Base-by-base conservation (phyloP, 495 filamentous ascomycete species). In the Articulospora tetracladia region DNA sequence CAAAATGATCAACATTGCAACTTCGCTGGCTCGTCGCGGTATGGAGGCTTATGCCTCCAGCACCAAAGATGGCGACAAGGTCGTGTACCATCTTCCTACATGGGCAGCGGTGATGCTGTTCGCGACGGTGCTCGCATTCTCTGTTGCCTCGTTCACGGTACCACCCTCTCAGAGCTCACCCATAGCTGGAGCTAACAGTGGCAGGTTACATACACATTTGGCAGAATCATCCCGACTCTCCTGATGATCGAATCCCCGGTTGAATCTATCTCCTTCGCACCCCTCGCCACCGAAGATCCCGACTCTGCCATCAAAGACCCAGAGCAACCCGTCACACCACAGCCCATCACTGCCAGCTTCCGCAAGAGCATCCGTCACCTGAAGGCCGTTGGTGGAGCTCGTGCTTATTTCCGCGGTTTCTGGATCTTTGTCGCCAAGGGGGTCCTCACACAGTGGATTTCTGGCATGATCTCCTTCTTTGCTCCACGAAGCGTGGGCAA, bases 181-280 rank as follows among this genome's bases (percentile, higher is more conserved):
- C 19, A 7, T 1, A 34, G 1, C 15, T 12, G 7, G 8, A 23
- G 12, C 59, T 66, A 41, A 66, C 39, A 11, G 52, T 3, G 54
- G 3, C 12, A 69, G 67, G 49, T 66, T 51, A 53, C 60, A 55
- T 69, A 69, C 34, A 65, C 65, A 26, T 67, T 63, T 46, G 65
- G 65, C 26, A 58, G 55, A 8, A 15, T 69, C 11, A 53, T 69
- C 32, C 61, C 62, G 19, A 60, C 67, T 15, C 67, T 69, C 55
- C 17, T 61, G 20, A 62, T 65, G 57, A 61, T 69, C 64, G 67
- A 69, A 61, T 65, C 67, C 24, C 67, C 64, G 0, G 28, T 28
- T 20, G 59, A 66, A 19, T 52, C 54, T 20, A 63, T 65, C 27
- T 25, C n/a, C 30, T 68, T 68, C 59, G 59, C 62, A 44, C 62